phyloP scores from a whole-genome alignment of 192 early-diverging fungal genomes.

The Thamnidium elegans region DNA sequence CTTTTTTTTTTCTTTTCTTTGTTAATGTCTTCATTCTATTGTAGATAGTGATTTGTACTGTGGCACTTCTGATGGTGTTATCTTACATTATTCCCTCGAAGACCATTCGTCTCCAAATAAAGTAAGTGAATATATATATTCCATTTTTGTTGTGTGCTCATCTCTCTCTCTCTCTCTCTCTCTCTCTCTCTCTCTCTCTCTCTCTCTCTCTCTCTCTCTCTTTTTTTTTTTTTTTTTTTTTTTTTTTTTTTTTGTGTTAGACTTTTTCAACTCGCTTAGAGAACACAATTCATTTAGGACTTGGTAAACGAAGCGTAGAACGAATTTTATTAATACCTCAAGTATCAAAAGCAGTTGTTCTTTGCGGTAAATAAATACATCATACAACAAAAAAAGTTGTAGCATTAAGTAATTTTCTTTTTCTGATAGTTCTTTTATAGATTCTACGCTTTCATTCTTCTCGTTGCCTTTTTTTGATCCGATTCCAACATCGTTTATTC shows the following conservation, averaged over 20 bases:
- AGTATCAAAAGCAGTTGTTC: constrained; percentile 61
- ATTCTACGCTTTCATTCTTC: constrained; percentile 65
- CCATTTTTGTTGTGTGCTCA: no score
- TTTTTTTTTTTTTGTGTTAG: background rate
- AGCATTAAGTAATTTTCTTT: background rate
- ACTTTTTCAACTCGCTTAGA: constrained; percentile 34
- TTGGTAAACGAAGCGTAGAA: constrained; percentile 60
- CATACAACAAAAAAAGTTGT: background rate
- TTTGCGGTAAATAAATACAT: constrained; percentile 52
- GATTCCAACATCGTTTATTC: constrained; percentile 36
- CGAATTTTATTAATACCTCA: constrained; percentile 60
- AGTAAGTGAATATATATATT: background rate
- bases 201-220: background rate
- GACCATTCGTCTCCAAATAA: background rate
- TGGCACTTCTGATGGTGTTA: constrained; percentile 70
- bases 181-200: no score
- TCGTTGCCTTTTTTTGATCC: constrained; percentile 51
- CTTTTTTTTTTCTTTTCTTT: no score
- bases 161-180: no score
- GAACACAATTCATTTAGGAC: constrained; percentile 51
- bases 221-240: constrained; percentile 1
- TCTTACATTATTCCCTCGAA: constrained; percentile 66
- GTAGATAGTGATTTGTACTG: constrained; percentile 71
- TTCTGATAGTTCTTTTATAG: constrained; percentile 35
- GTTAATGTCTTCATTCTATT: background rate